Percentiles rank a stretch among this genome's conserved stretches.
These are phyloP conservation scores for Biscutella laevigata DNA, from an alignment of 441 rosid species.

Conservation along the genomic window DNA sequence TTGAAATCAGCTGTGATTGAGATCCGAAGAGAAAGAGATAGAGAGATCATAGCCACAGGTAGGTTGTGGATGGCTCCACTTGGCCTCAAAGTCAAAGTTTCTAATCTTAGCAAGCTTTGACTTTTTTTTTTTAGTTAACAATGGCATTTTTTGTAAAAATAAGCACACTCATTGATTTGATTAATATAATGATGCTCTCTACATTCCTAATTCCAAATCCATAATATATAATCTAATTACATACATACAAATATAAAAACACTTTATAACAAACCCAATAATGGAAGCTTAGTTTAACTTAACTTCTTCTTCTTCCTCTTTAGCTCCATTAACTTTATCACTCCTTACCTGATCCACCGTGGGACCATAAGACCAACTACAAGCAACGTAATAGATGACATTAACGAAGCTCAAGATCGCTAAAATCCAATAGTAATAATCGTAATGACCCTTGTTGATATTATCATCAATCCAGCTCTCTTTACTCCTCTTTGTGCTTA, in stretches of 20 bases:
- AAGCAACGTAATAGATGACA: conserved; percentile 49
- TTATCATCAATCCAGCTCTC: conserved; percentile 62
- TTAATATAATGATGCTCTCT: conserved; percentile 9
- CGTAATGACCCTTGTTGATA: conserved; percentile 64
- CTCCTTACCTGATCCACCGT: conserved; percentile 30
- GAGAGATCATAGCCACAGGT: conserved; percentile 43
- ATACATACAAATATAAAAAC: conserved; percentile 18
- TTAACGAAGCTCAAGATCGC: conserved; percentile 49
- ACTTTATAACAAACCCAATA: conserved; percentile 6
- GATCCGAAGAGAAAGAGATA: conserved; percentile 31
- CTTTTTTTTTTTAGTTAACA: too few relatives aligned
- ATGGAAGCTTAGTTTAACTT: conserved; percentile 15
- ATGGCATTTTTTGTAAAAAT: neutral
- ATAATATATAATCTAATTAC: conserved; percentile 19
- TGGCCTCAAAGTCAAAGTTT: neutral
- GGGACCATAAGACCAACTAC: conserved; percentile 76
- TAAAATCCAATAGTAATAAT: conserved; percentile 72
- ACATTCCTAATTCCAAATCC: conserved; percentile 21
- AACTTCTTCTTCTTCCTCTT: conserved; percentile 26
- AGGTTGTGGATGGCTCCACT: conserved; percentile 48
- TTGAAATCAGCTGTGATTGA: conserved; percentile 40
- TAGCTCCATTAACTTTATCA: conserved; percentile 33
- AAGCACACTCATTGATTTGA: conserved; percentile 4
- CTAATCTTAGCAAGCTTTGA: conserved; percentile 38
- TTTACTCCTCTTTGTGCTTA: conserved; percentile 44